phyloP scores from a whole-genome alignment of 768 basidiomycete species.

The Vararia minispora region DNA sequence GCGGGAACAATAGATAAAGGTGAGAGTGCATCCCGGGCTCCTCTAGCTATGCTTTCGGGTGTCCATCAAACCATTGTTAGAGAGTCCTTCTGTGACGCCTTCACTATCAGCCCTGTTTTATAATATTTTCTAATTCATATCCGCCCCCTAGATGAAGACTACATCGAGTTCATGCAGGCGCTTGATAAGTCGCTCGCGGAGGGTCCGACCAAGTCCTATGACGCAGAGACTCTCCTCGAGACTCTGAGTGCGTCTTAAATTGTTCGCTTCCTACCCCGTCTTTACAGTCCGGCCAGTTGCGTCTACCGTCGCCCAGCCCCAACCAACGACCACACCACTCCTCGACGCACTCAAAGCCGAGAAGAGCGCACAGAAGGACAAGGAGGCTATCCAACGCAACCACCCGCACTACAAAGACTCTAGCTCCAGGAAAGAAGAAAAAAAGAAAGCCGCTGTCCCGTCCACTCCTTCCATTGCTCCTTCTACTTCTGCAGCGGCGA shows the following conservation, averaged over 20 bases:
- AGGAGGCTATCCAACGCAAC: slow-evolving; percentile 58
- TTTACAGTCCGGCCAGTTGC: slow-evolving; percentile 37
- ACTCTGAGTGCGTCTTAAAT: slow-evolving; percentile 35
- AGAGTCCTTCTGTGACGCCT: too few species aligned
- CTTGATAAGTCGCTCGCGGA: slow-evolving; percentile 58
- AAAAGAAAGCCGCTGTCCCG: slow-evolving; percentile 21
- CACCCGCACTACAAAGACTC: slow-evolving; percentile 62
- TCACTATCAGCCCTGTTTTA: background rate
- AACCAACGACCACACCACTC: slow-evolving; percentile 80
- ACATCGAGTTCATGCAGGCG: slow-evolving; percentile 70
- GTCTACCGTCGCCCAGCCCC: slow-evolving; percentile 43
- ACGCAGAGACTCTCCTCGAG: slow-evolving; percentile 51
- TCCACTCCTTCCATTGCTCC: slow-evolving; percentile 5
- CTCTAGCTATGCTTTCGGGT: too few species aligned
- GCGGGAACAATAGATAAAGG: slow-evolving; percentile 89
- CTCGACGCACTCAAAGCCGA: slow-evolving; percentile 89
- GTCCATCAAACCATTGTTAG: too few species aligned
- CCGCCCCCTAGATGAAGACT: slow-evolving; percentile 58
- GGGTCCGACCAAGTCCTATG: slow-evolving; percentile 31
- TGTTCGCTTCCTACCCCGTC: background rate
- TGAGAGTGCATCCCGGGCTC: too few species aligned
- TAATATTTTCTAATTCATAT: background rate
- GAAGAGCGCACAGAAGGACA: slow-evolving; percentile 57
- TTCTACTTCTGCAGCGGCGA: slow-evolving; percentile 1
- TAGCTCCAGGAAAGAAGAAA: slow-evolving; percentile 30